phyloP scores from a whole-genome alignment of 2,329 filamentous ascomycete genomes.

The Tolypocladium album region DNA sequence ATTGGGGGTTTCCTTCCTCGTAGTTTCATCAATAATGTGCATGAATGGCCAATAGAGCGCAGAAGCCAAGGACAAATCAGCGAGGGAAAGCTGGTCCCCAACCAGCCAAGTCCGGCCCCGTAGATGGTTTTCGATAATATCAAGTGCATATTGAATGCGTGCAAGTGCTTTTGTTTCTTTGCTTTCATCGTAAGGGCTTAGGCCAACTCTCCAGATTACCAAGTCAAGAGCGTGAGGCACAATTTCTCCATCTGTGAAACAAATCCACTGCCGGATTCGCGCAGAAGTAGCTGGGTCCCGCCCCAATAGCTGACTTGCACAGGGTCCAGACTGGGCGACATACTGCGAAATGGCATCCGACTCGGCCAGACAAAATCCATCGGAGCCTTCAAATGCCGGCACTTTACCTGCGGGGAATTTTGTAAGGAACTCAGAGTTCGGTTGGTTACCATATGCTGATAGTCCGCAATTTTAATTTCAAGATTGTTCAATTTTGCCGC shows the following conservation, averaged over 20 bases:
- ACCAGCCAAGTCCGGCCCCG: neutral
- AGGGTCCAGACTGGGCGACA: neutral
- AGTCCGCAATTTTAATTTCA: conserved; percentile 1
- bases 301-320: neutral
- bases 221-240: neutral
- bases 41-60: neutral
- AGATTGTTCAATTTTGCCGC: conserved; percentile 1
- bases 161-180: neutral
- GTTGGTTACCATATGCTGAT: conserved; percentile 1
- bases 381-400: neutral
- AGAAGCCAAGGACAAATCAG: neutral
- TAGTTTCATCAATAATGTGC: neutral
- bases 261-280: conserved; percentile 1
- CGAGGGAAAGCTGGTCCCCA: conserved; percentile 1
- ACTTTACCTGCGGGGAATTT: neutral
- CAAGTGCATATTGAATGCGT: neutral
- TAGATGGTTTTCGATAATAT: neutral
- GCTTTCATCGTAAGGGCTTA: neutral
- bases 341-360: conserved; percentile 1
- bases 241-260: conserved; percentile 1
- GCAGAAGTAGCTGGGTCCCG: neutral
- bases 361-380: neutral
- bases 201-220: conserved; percentile 1
- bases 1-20: neutral
- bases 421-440: neutral